A percentile compares a stretch with the other conserved stretches of the same genome.
phyloP scores from a whole-genome alignment of 495 filamentous ascomycete genomes.

The Xylaria scruposa region DNA sequence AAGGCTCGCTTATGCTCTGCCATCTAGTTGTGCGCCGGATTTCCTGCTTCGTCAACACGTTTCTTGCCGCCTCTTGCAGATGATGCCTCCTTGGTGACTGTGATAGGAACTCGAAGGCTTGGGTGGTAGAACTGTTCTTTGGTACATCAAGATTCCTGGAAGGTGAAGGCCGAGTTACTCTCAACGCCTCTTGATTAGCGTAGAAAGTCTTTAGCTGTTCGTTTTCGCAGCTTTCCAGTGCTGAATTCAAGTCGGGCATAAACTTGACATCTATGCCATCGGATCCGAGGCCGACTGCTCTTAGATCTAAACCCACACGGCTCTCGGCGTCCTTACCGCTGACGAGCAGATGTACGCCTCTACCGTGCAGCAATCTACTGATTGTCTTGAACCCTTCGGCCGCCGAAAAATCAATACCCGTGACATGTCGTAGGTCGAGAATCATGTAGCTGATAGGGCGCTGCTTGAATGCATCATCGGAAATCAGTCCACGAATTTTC shows the following conservation, averaged over 20 bases:
- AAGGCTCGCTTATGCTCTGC: slow-evolving; percentile 84
- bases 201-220: slow-evolving; percentile 89
- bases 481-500: slow-evolving; percentile 78
- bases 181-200: slow-evolving; percentile 55
- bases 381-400: slow-evolving; percentile 93
- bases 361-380: slow-evolving; percentile 76
- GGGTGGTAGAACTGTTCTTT: slow-evolving; percentile 28
- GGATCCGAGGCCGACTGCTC: slow-evolving; percentile 78
- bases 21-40: slow-evolving; percentile 62
- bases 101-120: slow-evolving; percentile 56
- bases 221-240: slow-evolving; percentile 93
- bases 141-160: slow-evolving; percentile 62
- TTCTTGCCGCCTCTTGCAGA: slow-evolving; percentile 77
- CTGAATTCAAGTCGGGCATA: slow-evolving; percentile 89
- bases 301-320: slow-evolving; percentile 75
- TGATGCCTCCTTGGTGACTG: slow-evolving; percentile 81
- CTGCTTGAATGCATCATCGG: slow-evolving; percentile 75
- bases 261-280: slow-evolving; percentile 72
- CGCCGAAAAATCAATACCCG: slow-evolving; percentile 93
- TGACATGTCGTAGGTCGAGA: slow-evolving; percentile 88
- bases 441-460: slow-evolving; percentile 88
- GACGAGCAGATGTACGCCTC: slow-evolving; percentile 78
- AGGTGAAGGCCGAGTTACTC: slow-evolving; percentile 45
- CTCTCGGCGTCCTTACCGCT: slow-evolving; percentile 77
- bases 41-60: slow-evolving; percentile 67